Conservation (phyloP, 2,329 filamentous ascomycete genomes). For the Sarocladiaceae sp. region DNA sequence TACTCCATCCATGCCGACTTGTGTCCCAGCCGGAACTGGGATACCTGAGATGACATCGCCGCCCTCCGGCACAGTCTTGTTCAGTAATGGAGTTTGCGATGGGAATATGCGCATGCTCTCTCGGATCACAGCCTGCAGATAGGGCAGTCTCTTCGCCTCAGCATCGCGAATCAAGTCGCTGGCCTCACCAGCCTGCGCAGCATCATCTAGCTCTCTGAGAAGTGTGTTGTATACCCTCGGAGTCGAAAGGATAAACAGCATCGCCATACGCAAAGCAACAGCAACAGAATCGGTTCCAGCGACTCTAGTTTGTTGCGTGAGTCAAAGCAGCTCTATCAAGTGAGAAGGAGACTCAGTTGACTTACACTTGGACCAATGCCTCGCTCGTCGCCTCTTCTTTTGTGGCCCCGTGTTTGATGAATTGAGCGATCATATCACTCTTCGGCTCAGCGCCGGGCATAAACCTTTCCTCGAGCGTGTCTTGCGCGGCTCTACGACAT, state of each 20-base stretch:
- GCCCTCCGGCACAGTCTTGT: conserved; percentile 6
- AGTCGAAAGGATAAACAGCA: conserved; percentile 44
- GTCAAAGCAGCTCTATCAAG: too few relatives aligned
- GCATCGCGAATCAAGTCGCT: conserved; percentile 35
- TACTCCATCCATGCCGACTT: conserved; percentile 3
- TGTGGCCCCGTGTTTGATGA: conserved; percentile 31
- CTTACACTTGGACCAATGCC: conserved; percentile 17
- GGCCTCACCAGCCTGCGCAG: conserved; percentile 15
- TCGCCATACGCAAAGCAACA: conserved; percentile 42
- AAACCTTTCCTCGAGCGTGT: conserved; percentile 15
- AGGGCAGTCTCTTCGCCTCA: conserved; percentile 42
- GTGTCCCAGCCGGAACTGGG: not conserved
- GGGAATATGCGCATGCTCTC: conserved; percentile 42
- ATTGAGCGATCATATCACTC: conserved; percentile 34
- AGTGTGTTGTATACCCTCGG: conserved; percentile 33
- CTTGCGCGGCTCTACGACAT: not conserved
- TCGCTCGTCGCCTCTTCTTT: conserved; percentile 22
- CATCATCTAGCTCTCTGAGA: conserved; percentile 36
- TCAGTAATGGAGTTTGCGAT: not conserved
- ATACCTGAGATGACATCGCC: conserved; percentile 1
- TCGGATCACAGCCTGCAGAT: conserved; percentile 51
- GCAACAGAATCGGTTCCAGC: conserved; percentile 57
- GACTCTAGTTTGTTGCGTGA: conserved; percentile 25
- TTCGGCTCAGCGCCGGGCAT: conserved; percentile 31
- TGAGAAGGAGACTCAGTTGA: not conserved